Evolutionary conservation across 2,329 filamentous ascomycete species (phyloP), one percentile per base, ranked within the genome.

Genomic region (Fusarium sambucinum): DNA sequence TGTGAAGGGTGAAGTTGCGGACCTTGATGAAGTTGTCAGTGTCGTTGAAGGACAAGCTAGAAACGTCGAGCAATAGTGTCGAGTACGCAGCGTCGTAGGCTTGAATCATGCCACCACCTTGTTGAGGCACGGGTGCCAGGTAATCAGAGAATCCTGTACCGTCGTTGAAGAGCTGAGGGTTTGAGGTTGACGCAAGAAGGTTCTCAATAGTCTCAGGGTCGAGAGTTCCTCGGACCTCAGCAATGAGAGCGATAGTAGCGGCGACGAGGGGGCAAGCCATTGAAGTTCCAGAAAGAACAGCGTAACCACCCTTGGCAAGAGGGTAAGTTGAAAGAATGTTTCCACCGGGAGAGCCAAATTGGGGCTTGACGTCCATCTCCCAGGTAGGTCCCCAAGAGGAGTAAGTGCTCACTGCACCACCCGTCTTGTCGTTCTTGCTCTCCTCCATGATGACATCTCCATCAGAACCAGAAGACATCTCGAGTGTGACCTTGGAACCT

Each of bases 31-130:
- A 84, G 79, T 90, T 75, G 64, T 86, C 85, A 1, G 87, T 88
- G 74, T 90, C 88, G 73, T 90, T 90, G 79, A 90, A 89, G 2
- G 86, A 83, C n/a, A 91, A 76, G 73, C 83, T 86, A 25, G 85
- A 85, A 14, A 81, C 82, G 71, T 83, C 84, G 23, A 90, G 77
- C 21, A 86, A 69, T 1, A 84, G 84, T 1, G 81, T 86, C 14
- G 84, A 79, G 71, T 85, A 83, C 13, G 87, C 85, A 5, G 87
- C 86, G 50, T 89, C 85, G 69, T 85, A 85, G 3, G 86, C 87
- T 63, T 89, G 85, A 35, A 90, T 78, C 14, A 90, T 77, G 21
- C 88, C 88, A 52, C 78, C 84, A 23, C 88, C 88, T 66, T 89
- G 86, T 74, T 90, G 88, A 3, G 84, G 76, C 4, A 88, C 84